Evolutionary conservation across 164 flowering plant species (phyloP).

Genomic region (Macadamia tetraphylla): DNA sequence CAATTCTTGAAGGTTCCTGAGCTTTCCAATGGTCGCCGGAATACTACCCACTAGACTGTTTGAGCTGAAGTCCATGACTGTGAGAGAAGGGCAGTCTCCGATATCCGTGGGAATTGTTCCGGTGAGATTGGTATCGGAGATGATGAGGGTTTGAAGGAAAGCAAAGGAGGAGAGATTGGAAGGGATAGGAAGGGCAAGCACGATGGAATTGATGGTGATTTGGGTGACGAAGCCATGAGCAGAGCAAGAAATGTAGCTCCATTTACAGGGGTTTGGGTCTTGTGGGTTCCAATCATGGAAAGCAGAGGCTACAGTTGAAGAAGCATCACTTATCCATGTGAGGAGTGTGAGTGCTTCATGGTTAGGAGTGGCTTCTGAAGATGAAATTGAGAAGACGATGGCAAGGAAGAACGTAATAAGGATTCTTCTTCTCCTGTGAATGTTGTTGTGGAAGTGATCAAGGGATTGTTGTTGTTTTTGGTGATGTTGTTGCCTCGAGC

Average conservation of each 20-base stretch:
- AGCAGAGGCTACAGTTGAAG: slow-evolving; percentile 6
- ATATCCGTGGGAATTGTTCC: slow-evolving; percentile 62
- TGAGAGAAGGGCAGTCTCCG: slow-evolving; percentile 39
- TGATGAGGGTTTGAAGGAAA: slow-evolving; percentile 44
- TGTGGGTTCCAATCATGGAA: slow-evolving; percentile 38
- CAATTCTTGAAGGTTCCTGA: slow-evolving; percentile 47
- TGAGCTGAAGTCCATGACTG: slow-evolving; percentile 52
- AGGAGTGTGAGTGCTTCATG: slow-evolving; percentile 36
- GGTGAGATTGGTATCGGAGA: slow-evolving; percentile 75
- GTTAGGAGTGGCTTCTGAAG: slow-evolving; percentile 15
- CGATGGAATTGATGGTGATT: slow-evolving; percentile 43
- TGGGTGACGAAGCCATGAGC: slow-evolving; percentile 30
- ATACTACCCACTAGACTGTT: slow-evolving; percentile 58
- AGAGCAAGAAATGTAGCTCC: slow-evolving; percentile 52
- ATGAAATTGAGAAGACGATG: slow-evolving; percentile 2
- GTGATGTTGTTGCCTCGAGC: slow-evolving; percentile 30
- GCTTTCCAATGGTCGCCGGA: slow-evolving; percentile 55
- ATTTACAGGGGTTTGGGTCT: slow-evolving; percentile 52
- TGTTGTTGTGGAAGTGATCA: background rate
- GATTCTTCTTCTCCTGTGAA: background rate
- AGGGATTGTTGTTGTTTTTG: slow-evolving; percentile 6
- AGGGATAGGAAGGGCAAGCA: slow-evolving; percentile 41
- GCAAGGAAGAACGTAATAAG: slow-evolving; percentile 8
- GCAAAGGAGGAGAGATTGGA: slow-evolving; percentile 40
- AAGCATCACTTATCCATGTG: slow-evolving; percentile 43